A percentile compares a stretch with the other conserved stretches of the same genome.
Conservation (phyloP, 1,284 basidiomycete genomes). For the Ustilago shanxiensis region DNA sequence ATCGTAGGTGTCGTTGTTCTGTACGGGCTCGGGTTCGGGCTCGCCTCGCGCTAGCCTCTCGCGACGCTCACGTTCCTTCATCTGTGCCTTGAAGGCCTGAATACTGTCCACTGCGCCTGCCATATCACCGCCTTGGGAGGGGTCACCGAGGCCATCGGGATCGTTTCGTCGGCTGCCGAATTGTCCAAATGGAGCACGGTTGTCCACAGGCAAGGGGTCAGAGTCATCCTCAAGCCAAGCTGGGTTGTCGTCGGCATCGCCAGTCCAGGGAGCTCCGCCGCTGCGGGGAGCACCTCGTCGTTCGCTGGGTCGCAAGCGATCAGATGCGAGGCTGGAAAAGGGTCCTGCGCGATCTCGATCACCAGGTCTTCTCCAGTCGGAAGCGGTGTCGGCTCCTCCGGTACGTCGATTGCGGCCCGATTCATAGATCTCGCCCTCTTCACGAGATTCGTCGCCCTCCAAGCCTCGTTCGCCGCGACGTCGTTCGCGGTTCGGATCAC, state of each 20-base stretch:
- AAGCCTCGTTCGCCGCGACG: slow-evolving; percentile 42
- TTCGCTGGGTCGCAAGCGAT: slow-evolving; percentile 42
- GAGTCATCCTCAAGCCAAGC: slow-evolving; percentile 90
- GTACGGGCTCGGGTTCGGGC: slow-evolving; percentile 24
- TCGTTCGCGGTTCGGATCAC: slow-evolving; percentile 34
- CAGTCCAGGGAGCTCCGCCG: slow-evolving; percentile 53
- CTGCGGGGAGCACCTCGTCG: slow-evolving; percentile 38
- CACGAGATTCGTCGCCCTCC: slow-evolving; percentile 46
- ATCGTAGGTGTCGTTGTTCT: slow-evolving; percentile 5
- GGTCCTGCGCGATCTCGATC: slow-evolving; percentile 45
- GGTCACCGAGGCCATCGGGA: slow-evolving; percentile 20
- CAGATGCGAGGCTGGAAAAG: slow-evolving; percentile 39
- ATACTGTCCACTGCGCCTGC: slow-evolving; percentile 77
- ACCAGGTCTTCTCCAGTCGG: slow-evolving; percentile 52
- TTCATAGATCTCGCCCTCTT: slow-evolving; percentile 53
- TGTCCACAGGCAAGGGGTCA: slow-evolving; percentile 44
- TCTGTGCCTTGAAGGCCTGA: slow-evolving; percentile 88
- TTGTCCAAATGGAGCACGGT: slow-evolving; percentile 49
- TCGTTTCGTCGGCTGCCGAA: slow-evolving; percentile 69
- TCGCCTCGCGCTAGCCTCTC: slow-evolving; percentile 53
- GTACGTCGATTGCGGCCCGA: slow-evolving; percentile 52
- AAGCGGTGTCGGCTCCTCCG: slow-evolving; percentile 47
- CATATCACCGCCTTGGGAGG: slow-evolving; percentile 23
- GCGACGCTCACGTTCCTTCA: slow-evolving; percentile 83
- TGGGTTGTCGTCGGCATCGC: slow-evolving; percentile 82